A percentile compares a stretch with the other conserved stretches of the same genome.
These are phyloP conservation scores for Exophiala spinifera DNA, from an alignment of 2,329 filamentous ascomycete species.

Conservation along the genomic window DNA sequence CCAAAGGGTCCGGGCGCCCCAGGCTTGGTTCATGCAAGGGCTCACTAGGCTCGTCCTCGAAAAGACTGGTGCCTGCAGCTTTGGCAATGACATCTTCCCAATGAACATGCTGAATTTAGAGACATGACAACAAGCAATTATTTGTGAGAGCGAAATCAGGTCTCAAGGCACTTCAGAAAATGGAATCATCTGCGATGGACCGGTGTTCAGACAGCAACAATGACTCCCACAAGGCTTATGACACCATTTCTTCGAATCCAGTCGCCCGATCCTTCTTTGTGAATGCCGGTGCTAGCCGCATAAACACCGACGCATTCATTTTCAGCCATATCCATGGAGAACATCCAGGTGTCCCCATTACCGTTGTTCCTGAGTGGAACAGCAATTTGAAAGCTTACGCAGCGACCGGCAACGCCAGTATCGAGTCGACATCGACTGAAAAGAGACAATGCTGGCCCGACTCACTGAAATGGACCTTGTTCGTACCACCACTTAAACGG, in stretches of 20 bases:
- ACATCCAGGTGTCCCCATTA: conserved; percentile 24
- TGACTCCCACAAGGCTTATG: not conserved
- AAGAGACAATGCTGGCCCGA: conserved; percentile 5
- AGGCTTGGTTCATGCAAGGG: not conserved
- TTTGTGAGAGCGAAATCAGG: too few species aligned
- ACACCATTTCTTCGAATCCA: not conserved
- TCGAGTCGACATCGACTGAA: conserved; percentile 1
- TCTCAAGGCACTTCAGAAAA: too few species aligned
- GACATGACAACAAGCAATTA: too few species aligned
- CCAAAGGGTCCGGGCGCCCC: not conserved
- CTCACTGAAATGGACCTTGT: conserved; percentile 24
- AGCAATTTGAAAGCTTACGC: conserved; percentile 42
- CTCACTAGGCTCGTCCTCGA: not conserved
- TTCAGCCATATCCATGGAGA: conserved; percentile 17
- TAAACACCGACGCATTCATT: conserved; percentile 26
- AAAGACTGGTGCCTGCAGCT: not conserved
- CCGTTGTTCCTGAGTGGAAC: conserved; percentile 37
- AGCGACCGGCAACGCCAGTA: conserved; percentile 38
- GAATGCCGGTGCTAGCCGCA: conserved; percentile 19
- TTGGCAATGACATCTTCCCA: too few species aligned
- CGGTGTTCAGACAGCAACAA: not conserved
- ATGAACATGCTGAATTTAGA: too few species aligned
- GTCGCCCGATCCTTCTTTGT: conserved; percentile 21
- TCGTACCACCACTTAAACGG: conserved; percentile 21
- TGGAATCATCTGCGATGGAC: not conserved